Conservation (phyloP, 1,284 basidiomycete genomes). For the Thelephora terrestris region DNA sequence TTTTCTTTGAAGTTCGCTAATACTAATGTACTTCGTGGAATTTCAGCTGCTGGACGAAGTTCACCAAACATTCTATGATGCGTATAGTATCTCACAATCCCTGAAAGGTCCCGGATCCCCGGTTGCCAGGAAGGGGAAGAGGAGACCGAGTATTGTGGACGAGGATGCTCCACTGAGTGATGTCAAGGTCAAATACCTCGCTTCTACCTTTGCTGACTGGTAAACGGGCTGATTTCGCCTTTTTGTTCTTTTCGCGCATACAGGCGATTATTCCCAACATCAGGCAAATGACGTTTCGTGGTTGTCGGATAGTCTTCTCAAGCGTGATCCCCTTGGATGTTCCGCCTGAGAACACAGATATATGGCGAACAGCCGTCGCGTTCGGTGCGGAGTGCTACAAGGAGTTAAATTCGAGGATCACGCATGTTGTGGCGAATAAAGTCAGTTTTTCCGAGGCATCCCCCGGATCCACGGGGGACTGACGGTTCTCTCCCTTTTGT, state of each 20-base stretch:
- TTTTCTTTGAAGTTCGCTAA: neutral
- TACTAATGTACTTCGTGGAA: neutral
- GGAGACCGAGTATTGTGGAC: neutral
- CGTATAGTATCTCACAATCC: constrained; percentile 40
- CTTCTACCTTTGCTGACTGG: neutral
- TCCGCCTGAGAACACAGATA: constrained; percentile 69
- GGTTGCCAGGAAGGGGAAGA: constrained; percentile 21
- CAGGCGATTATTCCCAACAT: constrained; percentile 79
- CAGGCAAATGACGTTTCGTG: constrained; percentile 66
- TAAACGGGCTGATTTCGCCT: constrained; percentile 5
- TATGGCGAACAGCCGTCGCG: constrained; percentile 80
- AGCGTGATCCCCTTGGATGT: constrained; percentile 87
- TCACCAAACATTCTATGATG: constrained; percentile 65
- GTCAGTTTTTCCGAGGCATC: constrained; percentile 26
- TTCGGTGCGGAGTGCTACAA: constrained; percentile 82
- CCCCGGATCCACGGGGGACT: constrained; percentile 2
- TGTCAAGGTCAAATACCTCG: constrained; percentile 40
- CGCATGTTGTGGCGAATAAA: constrained; percentile 88
- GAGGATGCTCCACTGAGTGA: constrained; percentile 29
- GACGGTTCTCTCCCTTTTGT: constrained; percentile 6
- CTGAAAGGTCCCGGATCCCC: constrained; percentile 18
- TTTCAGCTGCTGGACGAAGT: constrained; percentile 67
- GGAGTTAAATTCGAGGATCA: constrained; percentile 59
- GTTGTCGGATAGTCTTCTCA: constrained; percentile 82
- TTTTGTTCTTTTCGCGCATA: neutral